These are phyloP conservation scores for Didymella glomerata DNA, from an alignment of 2,329 filamentous ascomycete genomes.

Conservation along the genomic window DNA sequence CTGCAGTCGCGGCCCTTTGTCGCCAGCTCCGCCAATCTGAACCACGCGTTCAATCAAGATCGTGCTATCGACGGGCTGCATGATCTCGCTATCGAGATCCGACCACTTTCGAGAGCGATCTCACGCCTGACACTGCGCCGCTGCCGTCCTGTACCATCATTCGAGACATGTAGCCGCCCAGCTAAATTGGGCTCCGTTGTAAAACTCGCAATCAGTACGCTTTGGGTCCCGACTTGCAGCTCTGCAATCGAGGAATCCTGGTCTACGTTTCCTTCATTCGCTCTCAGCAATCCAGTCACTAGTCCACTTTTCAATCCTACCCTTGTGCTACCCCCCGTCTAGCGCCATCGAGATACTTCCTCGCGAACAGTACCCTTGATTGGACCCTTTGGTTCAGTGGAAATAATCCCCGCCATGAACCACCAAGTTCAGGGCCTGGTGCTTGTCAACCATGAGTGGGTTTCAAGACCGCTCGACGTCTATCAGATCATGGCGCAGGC, in stretches of 20 bases:
- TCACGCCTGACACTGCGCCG: slow-evolving; percentile 7
- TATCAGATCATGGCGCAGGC: slow-evolving; percentile 54
- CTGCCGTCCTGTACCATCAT: slow-evolving; percentile 6
- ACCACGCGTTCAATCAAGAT: slow-evolving; percentile 10
- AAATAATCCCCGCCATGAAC: slow-evolving; percentile 32
- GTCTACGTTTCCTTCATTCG: slow-evolving; percentile 22
- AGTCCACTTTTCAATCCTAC: slow-evolving; percentile 15
- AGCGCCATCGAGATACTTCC: slow-evolving; percentile 10
- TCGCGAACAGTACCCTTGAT: slow-evolving; percentile 1
- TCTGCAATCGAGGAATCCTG: slow-evolving; percentile 23
- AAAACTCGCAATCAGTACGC: background rate
- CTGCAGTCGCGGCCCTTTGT: slow-evolving; percentile 8
- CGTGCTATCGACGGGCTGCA: slow-evolving; percentile 19
- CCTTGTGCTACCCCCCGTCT: slow-evolving; percentile 20
- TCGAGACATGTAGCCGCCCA: slow-evolving; percentile 19
- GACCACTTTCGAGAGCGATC: slow-evolving; percentile 4
- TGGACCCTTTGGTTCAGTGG: slow-evolving; percentile 3
- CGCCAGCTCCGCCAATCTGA: slow-evolving; percentile 3
- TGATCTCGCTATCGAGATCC: slow-evolving; percentile 20
- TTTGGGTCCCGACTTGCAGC: slow-evolving; percentile 3
- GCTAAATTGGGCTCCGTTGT: slow-evolving; percentile 3
- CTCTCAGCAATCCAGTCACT: slow-evolving; percentile 21
- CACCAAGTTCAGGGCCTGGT: slow-evolving; percentile 40
- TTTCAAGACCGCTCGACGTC: slow-evolving; percentile 49
- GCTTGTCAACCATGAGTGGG: slow-evolving; percentile 46